These are phyloP conservation scores for Metschnikowia gelsemii DNA, from an alignment of 805 yeast species.

Conservation along the genomic window DNA sequence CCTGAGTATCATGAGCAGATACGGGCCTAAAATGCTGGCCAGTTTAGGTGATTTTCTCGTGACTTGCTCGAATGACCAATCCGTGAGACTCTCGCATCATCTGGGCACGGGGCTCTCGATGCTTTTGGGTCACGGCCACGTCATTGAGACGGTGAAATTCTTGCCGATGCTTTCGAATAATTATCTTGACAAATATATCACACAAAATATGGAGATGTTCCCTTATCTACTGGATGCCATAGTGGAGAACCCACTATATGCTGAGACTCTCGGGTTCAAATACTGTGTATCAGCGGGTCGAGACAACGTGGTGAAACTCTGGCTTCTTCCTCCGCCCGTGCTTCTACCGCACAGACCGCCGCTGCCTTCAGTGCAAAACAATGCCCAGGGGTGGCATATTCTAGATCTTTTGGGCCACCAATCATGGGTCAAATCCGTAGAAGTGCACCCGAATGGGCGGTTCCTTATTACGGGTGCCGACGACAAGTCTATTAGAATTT, in stretches of 20 bases:
- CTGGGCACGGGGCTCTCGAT: constrained; percentile 67
- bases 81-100: constrained; percentile 63
- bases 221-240: constrained; percentile 35
- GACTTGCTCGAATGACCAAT: constrained; percentile 78
- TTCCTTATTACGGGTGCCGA: constrained; percentile 72
- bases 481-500: constrained; percentile 69
- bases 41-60: constrained; percentile 55
- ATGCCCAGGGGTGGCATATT: constrained; percentile 60
- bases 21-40: constrained; percentile 10
- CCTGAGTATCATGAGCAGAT: constrained; percentile 14
- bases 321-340: constrained; percentile 73
- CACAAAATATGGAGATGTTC: constrained; percentile 29
- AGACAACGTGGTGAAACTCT: constrained; percentile 69
- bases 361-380: constrained; percentile 47
- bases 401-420: constrained; percentile 69
- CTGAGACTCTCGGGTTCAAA: constrained; percentile 51
- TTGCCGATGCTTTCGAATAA: constrained; percentile 54
- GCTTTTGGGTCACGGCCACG: constrained; percentile 79
- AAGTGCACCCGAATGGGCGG: constrained; percentile 74
- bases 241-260: constrained; percentile 28
- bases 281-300: constrained; percentile 79
- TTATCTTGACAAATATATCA: constrained; percentile 48
- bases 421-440: constrained; percentile 78
- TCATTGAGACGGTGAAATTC: constrained; percentile 69
- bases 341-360: constrained; percentile 55